A percentile compares a stretch with the other conserved stretches of the same genome.
These are phyloP conservation scores for Phytophthora uliginosa DNA, from an alignment of 352 stramenopile genomes.

Conservation along the genomic window DNA sequence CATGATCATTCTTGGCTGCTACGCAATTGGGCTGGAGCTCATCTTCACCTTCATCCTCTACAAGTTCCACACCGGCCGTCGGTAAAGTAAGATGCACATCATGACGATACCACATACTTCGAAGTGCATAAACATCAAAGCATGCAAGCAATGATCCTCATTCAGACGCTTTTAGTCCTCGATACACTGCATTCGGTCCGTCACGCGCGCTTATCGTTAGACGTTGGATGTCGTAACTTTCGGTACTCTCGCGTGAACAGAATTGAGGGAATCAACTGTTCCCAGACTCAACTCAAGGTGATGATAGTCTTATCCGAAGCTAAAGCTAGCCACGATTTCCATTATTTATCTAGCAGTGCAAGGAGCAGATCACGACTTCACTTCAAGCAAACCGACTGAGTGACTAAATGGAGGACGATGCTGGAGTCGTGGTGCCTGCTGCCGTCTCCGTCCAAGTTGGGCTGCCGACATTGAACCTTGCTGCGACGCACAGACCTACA, in stretches of 20 bases:
- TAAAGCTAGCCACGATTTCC: not conserved
- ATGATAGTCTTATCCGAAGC: not conserved
- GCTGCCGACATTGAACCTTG: slow-evolving; percentile 12
- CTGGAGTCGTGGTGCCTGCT: not conserved
- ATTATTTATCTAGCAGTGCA: slow-evolving; percentile 2
- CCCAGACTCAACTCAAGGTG: not conserved
- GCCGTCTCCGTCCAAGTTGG: slow-evolving; percentile 15
- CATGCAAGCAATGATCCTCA: not conserved
- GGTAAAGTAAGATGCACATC: not conserved
- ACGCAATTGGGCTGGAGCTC: slow-evolving; percentile 49
- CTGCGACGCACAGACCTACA: not conserved
- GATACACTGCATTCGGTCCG: not conserved
- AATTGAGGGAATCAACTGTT: not conserved
- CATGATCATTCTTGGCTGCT: slow-evolving; percentile 56
- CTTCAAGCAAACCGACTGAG: not conserved
- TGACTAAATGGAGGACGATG: slow-evolving; percentile 13
- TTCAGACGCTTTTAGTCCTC: not conserved
- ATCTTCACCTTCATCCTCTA: slow-evolving; percentile 48
- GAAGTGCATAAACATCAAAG: not conserved
- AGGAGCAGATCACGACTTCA: not conserved
- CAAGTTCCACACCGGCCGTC: slow-evolving; percentile 30
- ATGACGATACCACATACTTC: not conserved
- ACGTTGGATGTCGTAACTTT: not conserved
- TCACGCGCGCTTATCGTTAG: not conserved
- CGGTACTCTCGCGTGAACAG: not conserved